Base-by-base conservation (phyloP, 2,329 filamentous ascomycete species). In the Eurotiales sp. region DNA sequence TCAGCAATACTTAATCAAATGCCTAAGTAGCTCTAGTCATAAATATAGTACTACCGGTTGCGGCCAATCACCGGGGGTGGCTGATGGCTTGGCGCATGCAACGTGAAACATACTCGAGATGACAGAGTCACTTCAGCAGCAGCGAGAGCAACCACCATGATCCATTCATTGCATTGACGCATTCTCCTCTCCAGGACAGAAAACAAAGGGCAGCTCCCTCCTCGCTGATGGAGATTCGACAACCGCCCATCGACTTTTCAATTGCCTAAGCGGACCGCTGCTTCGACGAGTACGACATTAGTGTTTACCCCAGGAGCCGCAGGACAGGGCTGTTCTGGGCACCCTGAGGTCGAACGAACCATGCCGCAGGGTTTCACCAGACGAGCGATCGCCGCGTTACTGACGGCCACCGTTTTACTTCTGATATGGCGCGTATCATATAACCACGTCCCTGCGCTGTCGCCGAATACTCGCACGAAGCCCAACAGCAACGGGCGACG, bases 351-450 rank as follows among this genome's bases (percentile, higher is more conserved):
- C 15, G n/a, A 19, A 19, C 14, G 34, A n/a, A 49, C 14, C 15
- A 53, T 53, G 51, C 51, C 51, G 12, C 51, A 53, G 41, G 46
- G 45, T 25, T 53, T 53, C 45, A 49, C 40, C 17, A 49, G 40
- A 53, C 51, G 51, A 39, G 51, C 32, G 45, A 49, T 53, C 43
- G 51, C 44, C 40, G 45, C 30, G n/a, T 37, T 53, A 43, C 32
- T 53, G 12, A 47, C 51, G 27, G 51, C 51, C n/a, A 45, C 37
- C 29, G 36, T 46, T 19, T 22, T 53, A 12, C 40, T 53, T 15
- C 27, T 53, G 21, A 45, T 53, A 43, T 53, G 51, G 51, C 45
- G 51, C n/a, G 23, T 47, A 19, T 53, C 50, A 14, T 43, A 43
- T 27, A 40, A 45, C 30, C 12, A 39, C 30, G 50, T 49, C 2